Conservation (phyloP, 495 filamentous ascomycete genomes). For the Aspergillus saccharolyticus region DNA sequence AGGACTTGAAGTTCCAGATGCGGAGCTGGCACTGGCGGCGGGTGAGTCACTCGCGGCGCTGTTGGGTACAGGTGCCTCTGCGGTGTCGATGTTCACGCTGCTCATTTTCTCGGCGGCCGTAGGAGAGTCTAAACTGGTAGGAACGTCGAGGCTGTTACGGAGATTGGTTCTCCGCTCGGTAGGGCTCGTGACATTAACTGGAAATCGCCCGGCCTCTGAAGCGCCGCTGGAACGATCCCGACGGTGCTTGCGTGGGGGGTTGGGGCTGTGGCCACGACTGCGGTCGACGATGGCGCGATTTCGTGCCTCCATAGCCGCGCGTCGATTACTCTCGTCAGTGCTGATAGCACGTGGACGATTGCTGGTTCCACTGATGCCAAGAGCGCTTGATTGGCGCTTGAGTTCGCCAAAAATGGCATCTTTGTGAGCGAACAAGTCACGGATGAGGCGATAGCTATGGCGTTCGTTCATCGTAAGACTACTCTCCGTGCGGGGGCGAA, state of each 20-base stretch:
- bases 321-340: conserved; percentile 93
- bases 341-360: conserved; percentile 78
- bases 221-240: conserved; percentile 80
- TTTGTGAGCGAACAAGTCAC: conserved; percentile 91
- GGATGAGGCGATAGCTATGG: conserved; percentile 84
- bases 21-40: conserved; percentile 28
- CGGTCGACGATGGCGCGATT: conserved; percentile 74
- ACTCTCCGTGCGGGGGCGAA: conserved; percentile 79
- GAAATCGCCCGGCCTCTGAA: conserved; percentile 69
- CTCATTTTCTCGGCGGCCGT: conserved; percentile 25
- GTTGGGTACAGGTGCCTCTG: conserved; percentile 27
- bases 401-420: conserved; percentile 92
- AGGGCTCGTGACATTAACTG: conserved; percentile 64
- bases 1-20: conserved; percentile 29
- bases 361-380: conserved; percentile 33
- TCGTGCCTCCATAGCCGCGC: conserved; percentile 87
- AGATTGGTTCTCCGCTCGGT: conserved; percentile 45
- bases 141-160: conserved; percentile 61
- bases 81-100: conserved; percentile 25
- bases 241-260: conserved; percentile 56
- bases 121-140: conserved; percentile 32
- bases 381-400: conserved; percentile 76
- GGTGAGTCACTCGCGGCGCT: conserved; percentile 37
- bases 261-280: conserved; percentile 71
- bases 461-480: conserved; percentile 93